These are phyloP conservation scores for Trypanosomatidae sp. DNA, from an alignment of 208 protist genomes.

Conservation along the genomic window DNA sequence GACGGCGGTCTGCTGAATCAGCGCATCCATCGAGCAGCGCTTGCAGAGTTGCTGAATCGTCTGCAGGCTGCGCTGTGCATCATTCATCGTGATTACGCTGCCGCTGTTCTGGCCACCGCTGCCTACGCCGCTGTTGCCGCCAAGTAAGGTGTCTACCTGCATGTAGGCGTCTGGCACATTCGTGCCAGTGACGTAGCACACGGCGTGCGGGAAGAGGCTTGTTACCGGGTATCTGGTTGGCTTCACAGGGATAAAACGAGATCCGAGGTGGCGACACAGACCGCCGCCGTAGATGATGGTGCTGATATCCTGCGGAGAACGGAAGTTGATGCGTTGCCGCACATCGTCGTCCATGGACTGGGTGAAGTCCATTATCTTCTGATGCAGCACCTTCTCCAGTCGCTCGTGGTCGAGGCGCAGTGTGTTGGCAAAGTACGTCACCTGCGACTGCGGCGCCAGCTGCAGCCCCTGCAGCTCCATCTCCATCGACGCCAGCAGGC, in stretches of 20 bases:
- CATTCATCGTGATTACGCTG: conserved; percentile 23
- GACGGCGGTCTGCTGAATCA: conserved; percentile 69
- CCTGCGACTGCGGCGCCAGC: conserved; percentile 64
- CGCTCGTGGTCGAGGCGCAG: conserved; percentile 68
- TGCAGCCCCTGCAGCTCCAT: conserved; percentile 90
- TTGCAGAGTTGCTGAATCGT: conserved; percentile 41
- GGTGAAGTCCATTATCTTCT: conserved; percentile 89
- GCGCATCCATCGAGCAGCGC: conserved; percentile 52
- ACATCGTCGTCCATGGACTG: conserved; percentile 83
- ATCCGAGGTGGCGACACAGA: conserved; percentile 77
- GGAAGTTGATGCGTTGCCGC: conserved; percentile 84
- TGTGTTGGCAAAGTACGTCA: conserved; percentile 64
- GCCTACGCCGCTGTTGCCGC: conserved; percentile 5
- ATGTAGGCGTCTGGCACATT: conserved; percentile 64
- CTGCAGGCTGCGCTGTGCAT: conserved; percentile 37
- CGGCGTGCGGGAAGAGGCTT: conserved; percentile 73
- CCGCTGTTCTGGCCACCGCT: conserved; percentile 1
- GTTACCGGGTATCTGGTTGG: conserved; percentile 61
- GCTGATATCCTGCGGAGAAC: conserved; percentile 88
- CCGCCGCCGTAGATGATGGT: conserved; percentile 90
- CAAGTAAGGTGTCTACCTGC: conserved; percentile 48
- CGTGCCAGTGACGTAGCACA: conserved; percentile 69
- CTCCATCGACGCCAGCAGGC: conserved; percentile 87
- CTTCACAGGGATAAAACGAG: conserved; percentile 65
- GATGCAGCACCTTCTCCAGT: conserved; percentile 81